These are phyloP conservation scores for Gastrolobium villosum DNA, from an alignment of 306 rosid species.

Conservation along the genomic window DNA sequence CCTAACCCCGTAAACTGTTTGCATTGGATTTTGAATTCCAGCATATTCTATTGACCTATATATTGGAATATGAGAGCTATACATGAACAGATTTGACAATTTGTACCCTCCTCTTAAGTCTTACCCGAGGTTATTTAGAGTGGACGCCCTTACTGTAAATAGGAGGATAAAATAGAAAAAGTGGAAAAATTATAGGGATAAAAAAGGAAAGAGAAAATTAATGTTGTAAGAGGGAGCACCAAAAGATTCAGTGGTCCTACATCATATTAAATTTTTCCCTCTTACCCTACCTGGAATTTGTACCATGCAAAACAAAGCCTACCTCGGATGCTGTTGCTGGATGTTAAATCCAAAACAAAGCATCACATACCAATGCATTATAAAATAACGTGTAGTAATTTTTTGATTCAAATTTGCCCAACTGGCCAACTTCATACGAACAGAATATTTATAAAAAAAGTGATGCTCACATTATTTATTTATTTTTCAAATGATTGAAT, in stretches of 20 bases:
- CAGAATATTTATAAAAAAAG: neutral
- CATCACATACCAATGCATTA: conserved; percentile 40
- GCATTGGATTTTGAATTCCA: conserved; percentile 54
- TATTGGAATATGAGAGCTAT: conserved; percentile 1
- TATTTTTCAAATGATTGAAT: neutral
- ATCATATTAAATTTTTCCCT: no score
- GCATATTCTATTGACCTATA: conserved; percentile 26
- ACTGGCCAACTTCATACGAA: neutral
- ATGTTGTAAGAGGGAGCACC: no score
- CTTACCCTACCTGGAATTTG: conserved; percentile 30
- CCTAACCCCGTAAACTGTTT: conserved; percentile 23
- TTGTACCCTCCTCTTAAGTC: no score
- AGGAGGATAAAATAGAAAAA: no score
- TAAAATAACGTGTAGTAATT: neutral
- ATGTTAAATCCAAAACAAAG: conserved; percentile 28
- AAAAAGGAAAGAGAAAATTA: no score
- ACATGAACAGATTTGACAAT: conserved; percentile 17
- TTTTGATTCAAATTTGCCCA: neutral
- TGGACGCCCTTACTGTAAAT: no score
- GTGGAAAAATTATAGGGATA: no score
- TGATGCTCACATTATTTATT: no score
- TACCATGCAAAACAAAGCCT: conserved; percentile 27
- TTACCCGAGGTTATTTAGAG: no score
- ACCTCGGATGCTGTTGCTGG: conserved; percentile 27
- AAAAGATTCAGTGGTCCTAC: no score